Conservation (phyloP, 2,329 filamentous ascomycete genomes). For the Colletotrichum lupini region DNA sequence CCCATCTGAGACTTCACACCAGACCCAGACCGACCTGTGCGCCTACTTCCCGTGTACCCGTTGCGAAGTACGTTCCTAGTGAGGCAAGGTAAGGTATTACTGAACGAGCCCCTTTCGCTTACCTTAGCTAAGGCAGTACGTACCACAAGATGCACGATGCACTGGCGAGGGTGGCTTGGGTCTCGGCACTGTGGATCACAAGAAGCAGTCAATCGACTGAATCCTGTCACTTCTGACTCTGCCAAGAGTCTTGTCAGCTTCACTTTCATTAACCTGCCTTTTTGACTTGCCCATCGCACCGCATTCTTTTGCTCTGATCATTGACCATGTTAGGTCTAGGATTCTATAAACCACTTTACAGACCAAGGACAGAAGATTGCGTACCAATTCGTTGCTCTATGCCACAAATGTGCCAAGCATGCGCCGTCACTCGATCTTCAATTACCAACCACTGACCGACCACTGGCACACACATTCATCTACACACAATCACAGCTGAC, state of each 20-base stretch:
- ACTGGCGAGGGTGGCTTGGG: constrained; percentile 22
- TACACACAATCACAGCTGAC: neutral
- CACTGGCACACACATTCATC: neutral
- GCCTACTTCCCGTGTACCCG: too few relatives aligned
- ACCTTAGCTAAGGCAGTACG: neutral
- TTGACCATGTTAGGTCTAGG: too few relatives aligned
- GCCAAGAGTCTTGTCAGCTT: constrained; percentile 28
- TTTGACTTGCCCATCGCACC: neutral
- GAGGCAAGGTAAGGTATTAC: too few relatives aligned
- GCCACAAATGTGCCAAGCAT: neutral
- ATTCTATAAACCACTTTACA: too few relatives aligned
- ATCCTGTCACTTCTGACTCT: constrained; percentile 23
- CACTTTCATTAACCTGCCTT: constrained; percentile 10
- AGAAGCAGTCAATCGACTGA: neutral
- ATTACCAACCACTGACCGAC: neutral
- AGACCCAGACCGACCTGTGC: too few relatives aligned
- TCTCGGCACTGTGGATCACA: constrained; percentile 24
- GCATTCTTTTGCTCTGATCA: neutral
- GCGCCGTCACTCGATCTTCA: neutral
- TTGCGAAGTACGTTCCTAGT: neutral
- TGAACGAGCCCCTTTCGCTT: neutral
- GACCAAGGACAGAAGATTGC: neutral
- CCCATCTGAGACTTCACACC: too few relatives aligned
- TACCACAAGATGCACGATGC: neutral
- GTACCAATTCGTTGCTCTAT: neutral